Conservation (phyloP, 306 rosid species). For the Sindora glabra region DNA sequence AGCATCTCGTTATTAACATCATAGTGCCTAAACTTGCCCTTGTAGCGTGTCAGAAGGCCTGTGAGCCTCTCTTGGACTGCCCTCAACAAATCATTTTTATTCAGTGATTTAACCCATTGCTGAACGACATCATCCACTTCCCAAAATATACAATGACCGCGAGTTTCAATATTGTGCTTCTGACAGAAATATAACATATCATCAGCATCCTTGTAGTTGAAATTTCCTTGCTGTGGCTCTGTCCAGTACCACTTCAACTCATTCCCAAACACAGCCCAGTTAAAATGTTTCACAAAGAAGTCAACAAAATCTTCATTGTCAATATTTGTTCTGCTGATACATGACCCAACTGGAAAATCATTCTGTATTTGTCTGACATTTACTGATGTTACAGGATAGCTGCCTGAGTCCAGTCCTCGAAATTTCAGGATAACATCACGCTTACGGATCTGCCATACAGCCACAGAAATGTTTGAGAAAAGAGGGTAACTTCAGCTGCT, state of each 20-base stretch:
- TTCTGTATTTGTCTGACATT: conserved; percentile 58
- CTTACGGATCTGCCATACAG: conserved; percentile 67
- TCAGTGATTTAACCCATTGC: conserved; percentile 59
- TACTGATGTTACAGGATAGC: conserved; percentile 30
- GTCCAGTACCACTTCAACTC: conserved; percentile 98
- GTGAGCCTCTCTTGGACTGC: conserved; percentile 73
- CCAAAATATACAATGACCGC: conserved; percentile 96
- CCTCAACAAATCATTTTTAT: conserved; percentile 45
- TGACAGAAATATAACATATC: conserved; percentile 61
- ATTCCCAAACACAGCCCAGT: conserved; percentile 96
- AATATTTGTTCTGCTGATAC: conserved; percentile 66
- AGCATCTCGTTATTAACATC: conserved; percentile 95
- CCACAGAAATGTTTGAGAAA: not conserved
- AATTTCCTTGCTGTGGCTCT: conserved; percentile 68
- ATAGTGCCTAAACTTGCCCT: conserved; percentile 73
- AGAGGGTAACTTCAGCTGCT: not conserved
- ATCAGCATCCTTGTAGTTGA: conserved; percentile 82
- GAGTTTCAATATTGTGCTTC: conserved; percentile 50
- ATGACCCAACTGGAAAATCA: conserved; percentile 76
- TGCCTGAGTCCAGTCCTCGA: conserved; percentile 40
- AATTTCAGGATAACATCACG: conserved; percentile 69
- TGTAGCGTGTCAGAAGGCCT: conserved; percentile 59
- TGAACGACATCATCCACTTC: conserved; percentile 66
- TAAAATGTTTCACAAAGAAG: conserved; percentile 68
- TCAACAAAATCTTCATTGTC: conserved; percentile 82